These are phyloP conservation scores for Suillus lakei DNA, from an alignment of 768 basidiomycete species.

Conservation along the genomic window DNA sequence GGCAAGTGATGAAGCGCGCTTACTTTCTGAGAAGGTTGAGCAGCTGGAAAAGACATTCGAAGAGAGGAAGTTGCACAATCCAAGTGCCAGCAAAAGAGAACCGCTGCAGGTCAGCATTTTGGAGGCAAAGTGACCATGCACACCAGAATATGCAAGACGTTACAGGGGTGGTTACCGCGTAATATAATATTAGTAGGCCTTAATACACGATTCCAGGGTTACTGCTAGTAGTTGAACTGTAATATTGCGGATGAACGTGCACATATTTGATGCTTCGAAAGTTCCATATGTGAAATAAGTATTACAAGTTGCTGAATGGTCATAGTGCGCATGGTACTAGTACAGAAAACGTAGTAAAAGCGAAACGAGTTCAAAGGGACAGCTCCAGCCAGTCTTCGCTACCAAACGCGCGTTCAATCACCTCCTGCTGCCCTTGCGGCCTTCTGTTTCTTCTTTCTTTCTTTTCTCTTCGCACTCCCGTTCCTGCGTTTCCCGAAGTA, in stretches of 20 bases:
- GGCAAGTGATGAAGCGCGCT: constrained; percentile 19
- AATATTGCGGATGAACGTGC: background rate
- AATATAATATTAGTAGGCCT: background rate
- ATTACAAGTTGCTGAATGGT: background rate
- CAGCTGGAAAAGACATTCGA: constrained; percentile 24
- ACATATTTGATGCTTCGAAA: background rate
- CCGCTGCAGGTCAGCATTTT: constrained; percentile 17
- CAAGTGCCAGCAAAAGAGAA: constrained; percentile 1
- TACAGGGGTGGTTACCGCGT: background rate
- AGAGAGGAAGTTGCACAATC: constrained; percentile 5
- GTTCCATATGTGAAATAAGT: background rate
- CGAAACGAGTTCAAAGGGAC: background rate
- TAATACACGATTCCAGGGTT: background rate
- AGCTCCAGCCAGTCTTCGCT: background rate
- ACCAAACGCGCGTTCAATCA: background rate
- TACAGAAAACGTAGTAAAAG: background rate
- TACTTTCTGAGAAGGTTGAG: constrained; percentile 30
- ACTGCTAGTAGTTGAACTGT: too few species aligned
- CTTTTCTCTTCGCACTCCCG: constrained; percentile 23
- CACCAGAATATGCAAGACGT: constrained; percentile 16
- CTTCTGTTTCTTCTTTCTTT: constrained; percentile 20
- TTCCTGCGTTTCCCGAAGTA: constrained; percentile 23
- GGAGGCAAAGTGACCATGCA: constrained; percentile 25
- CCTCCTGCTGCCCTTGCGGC: constrained; percentile 1
- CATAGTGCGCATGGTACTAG: background rate